Percentiles rank a stretch among this genome's conserved stretches.
phyloP scores from a whole-genome alignment of 1,284 basidiomycete species.

The Fistulina hepatica region DNA sequence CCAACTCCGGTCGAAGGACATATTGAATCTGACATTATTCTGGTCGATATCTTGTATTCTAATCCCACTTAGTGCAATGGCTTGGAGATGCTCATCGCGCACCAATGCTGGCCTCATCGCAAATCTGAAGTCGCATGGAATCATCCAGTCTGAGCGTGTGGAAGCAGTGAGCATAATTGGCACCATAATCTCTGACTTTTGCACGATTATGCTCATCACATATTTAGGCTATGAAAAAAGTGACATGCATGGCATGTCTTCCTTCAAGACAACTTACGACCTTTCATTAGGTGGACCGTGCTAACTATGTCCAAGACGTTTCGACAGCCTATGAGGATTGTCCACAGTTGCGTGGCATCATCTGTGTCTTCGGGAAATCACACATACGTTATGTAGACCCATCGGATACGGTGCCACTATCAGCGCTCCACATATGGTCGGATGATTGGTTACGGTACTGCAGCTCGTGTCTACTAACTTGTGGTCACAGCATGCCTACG shows the following conservation, averaged over 20 bases:
- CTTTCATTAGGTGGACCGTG: constrained; percentile 64
- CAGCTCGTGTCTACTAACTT: constrained; percentile 8
- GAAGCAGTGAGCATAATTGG: constrained; percentile 26
- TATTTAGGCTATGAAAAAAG: constrained; percentile 2
- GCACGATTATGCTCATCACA: constrained; percentile 5
- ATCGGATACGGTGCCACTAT: constrained; percentile 82
- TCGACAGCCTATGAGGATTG: constrained; percentile 65
- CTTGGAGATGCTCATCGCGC: constrained; percentile 66
- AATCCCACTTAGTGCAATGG: constrained; percentile 42
- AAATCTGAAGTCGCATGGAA: constrained; percentile 47
- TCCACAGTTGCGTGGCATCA: constrained; percentile 47
- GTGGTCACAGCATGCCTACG: constrained; percentile 66
- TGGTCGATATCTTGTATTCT: background rate
- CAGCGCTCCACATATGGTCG: constrained; percentile 83
- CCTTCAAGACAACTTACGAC: constrained; percentile 1
- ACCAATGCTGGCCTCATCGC: constrained; percentile 63
- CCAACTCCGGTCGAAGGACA: too few species aligned
- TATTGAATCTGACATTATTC: too few species aligned
- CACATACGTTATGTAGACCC: constrained; percentile 28
- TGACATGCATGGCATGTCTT: too few species aligned
- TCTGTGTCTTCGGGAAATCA: constrained; percentile 1
- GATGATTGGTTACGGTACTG: background rate
- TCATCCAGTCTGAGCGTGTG: constrained; percentile 47
- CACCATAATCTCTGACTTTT: background rate
- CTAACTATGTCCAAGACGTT: constrained; percentile 52